Conservation (phyloP, 164 flowering plant species). For the Buxus sempervirens region DNA sequence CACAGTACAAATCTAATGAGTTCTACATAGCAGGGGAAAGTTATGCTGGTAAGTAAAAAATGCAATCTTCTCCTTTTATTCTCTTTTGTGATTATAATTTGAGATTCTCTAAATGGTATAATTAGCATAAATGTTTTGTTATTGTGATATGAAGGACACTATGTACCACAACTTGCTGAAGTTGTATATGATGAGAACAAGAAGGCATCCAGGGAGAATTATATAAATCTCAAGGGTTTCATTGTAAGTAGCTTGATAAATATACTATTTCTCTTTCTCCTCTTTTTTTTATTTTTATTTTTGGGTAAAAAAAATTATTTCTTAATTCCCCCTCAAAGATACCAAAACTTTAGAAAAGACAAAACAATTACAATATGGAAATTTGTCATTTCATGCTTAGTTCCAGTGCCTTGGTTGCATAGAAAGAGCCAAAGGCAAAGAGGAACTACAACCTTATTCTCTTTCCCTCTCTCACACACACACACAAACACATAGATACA, state of each 20-base stretch:
- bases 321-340: too few species aligned
- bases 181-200: slow-evolving; percentile 51
- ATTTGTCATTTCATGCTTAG: too few species aligned
- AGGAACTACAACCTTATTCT: too few species aligned
- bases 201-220: slow-evolving; percentile 21
- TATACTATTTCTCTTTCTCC: not conserved
- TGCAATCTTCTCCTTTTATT: not conserved
- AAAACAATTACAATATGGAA: too few species aligned
- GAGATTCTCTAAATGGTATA: not conserved
- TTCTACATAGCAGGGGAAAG: slow-evolving; percentile 87
- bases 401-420: too few species aligned
- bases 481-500: too few species aligned
- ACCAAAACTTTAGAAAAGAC: too few species aligned
- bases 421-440: too few species aligned
- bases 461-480: too few species aligned
- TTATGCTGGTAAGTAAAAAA: slow-evolving; percentile 53
- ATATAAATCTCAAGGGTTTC: slow-evolving; percentile 71
- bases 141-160: slow-evolving; percentile 41
- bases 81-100: not conserved
- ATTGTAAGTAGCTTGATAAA: slow-evolving; percentile 34
- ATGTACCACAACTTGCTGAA: slow-evolving; percentile 80
- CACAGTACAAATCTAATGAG: slow-evolving; percentile 63
- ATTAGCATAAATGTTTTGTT: not conserved
- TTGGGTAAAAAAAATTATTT: too few species aligned
- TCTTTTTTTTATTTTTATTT: not conserved